These are phyloP conservation scores for Beauveria varroae DNA, from an alignment of 2,329 filamentous ascomycete genomes.

Conservation along the genomic window DNA sequence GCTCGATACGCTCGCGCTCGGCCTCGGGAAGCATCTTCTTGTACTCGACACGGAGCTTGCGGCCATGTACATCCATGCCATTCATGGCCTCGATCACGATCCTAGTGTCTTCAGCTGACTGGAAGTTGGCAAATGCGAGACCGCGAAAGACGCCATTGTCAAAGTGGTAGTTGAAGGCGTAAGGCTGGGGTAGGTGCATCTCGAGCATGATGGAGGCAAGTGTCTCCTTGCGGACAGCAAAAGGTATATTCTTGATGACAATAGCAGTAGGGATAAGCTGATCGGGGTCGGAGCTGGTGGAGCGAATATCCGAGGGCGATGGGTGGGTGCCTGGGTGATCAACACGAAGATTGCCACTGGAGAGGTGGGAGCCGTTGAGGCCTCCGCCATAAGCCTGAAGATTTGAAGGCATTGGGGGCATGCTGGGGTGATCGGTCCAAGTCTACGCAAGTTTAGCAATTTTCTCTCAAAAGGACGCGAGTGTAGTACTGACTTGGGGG, in stretches of 20 bases:
- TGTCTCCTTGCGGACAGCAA: conserved; percentile 95
- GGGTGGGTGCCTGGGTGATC: conserved; percentile 33
- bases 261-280: conserved; percentile 97
- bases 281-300: conserved; percentile 51
- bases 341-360: conserved; percentile 36
- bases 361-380: conserved; percentile 29
- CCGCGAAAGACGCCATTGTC: conserved; percentile 96
- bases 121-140: conserved; percentile 96
- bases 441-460: conserved; percentile 27
- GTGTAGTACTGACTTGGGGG: conserved; percentile 55
- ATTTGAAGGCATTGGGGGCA: conserved; percentile 32
- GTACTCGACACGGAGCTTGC: conserved; percentile 94
- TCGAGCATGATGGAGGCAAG: conserved; percentile 91
- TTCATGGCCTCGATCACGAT: conserved; percentile 92
- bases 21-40: conserved; percentile 98
- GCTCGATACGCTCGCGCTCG: conserved; percentile 90
- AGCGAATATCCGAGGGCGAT: conserved; percentile 34
- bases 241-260: conserved; percentile 99
- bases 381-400: conserved; percentile 28
- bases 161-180: conserved; percentile 99
- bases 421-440: conserved; percentile 41
- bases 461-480: background rate
- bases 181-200: conserved; percentile 85
- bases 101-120: conserved; percentile 86
- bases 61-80: conserved; percentile 87